Evolutionary conservation across 2,329 filamentous ascomycete species (phyloP), one percentile per base, ranked within the genome.

Genomic region (Colletotrichum caudatum): DNA sequence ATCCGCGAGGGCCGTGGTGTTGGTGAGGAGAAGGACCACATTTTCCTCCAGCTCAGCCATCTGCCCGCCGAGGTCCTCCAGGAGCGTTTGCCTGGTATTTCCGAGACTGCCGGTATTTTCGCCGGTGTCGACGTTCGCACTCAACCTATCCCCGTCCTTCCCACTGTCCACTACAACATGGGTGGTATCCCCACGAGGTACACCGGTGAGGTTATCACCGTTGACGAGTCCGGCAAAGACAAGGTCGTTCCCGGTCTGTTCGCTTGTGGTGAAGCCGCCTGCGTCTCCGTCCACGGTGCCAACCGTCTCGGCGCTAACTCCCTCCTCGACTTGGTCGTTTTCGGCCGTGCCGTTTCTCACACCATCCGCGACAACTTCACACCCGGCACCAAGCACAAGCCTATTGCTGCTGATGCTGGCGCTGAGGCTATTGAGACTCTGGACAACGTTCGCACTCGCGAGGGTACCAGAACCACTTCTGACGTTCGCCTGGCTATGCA

Each of bases 141-240:
- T 88, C 93, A 98, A 85, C 95, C 95, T 75, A 98, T 98, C 77
- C 95, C 95, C 73, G 95, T 98, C 76, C 88, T 98, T 74, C 95
- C 95, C 70, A 98, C 95, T 56, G 95, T 98, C 76, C 95, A 99
- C 88, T 99, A 99, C 90, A 98, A 98, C 89, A 99, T 98, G 96
- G 95, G 95, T 84, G 95, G 96, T 89, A 98, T 99, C 77, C 95
- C 95, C 64, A 98, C 96, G 76, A 94, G 94, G 80, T 98, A 97
- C 89, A 98, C 94, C 74, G 95, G 96, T 83, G 94, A 99, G 85
- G 96, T 98, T 73, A 84, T 99, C 76, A 97, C 94, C 23, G 87
- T 97, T 64, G 94, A 98, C 77, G 92, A 93, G 80, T 82, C 90
- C 73, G 96, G 96, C 76, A 90, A 97, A 70, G 96, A 98, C 86